Evolutionary conservation across 495 filamentous ascomycete genomes (phyloP), one percentile per base, ranked within the genome.

Genomic region (Penicillium desertorum): DNA sequence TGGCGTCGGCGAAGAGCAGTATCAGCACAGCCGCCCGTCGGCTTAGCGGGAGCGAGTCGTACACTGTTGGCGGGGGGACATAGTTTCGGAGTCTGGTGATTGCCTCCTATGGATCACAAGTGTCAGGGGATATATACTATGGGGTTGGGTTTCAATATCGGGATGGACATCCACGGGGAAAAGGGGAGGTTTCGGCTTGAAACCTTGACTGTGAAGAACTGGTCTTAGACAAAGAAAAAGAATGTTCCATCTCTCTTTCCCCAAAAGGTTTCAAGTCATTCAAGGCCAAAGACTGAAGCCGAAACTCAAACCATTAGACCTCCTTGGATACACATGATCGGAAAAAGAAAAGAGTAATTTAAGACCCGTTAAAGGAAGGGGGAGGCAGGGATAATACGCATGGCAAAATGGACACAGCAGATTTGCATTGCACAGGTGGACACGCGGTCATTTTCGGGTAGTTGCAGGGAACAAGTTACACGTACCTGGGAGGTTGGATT

Each of bases 21-120:
- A 96, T 76, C 56, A 96, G 69, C 17, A 96, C 92, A 14, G 92
- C 90, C 20, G 92, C 92, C 20, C 91, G 81, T 45, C 89, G 78
- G 54, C 80, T 83, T 30, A 90, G 66, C 9, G 90, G 91, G 9
- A 92, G 76, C 34, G 83, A 80, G 57, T 79, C 80, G 68, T 84
- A 88, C 47, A 71, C 71, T 5, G 84, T 82, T 34, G 81, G 76
- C 20, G 83, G 85, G n/a, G 85, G 78, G 29, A 68, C 64, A 69
- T 87, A 96, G 39, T 84, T 79, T 62, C 88, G 81, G 29, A 96
- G 78, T 45, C 90, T 85, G 54, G 86, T 80, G 61, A 96, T 79
- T 60, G 91, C 91, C 72, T 84, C 82, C 89, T 92, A 54, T 47
- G 5, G 12, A 45, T 47, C 45, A 47, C 12, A 46, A 39, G 39